phyloP scores from a whole-genome alignment of 108 stramenopile species.

The Aurantiochytrium sp. region DNA sequence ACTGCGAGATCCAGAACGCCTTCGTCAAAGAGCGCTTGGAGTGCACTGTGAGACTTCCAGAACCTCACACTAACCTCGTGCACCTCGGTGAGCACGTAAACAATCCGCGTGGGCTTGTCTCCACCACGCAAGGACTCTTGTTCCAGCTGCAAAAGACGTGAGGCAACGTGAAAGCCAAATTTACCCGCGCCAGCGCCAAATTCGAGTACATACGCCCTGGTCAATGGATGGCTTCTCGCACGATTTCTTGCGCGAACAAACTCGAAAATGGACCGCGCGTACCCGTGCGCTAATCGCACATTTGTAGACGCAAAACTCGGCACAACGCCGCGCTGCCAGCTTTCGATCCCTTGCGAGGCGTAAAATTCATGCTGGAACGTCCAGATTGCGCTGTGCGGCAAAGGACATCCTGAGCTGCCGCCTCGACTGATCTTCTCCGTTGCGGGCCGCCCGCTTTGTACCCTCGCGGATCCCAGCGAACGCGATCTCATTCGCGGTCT shows the following conservation, averaged over 20 bases:
- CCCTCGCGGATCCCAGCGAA: too few species aligned
- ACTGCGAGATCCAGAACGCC: neutral
- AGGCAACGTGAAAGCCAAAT: neutral
- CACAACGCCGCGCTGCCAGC: neutral
- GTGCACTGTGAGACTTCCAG: neutral
- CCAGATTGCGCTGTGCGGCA: neutral
- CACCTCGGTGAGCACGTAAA: conserved; percentile 9
- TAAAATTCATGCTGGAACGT: neutral
- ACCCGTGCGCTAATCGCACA: neutral
- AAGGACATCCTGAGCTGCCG: neutral
- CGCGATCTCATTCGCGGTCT: too few species aligned
- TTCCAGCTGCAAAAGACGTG: neutral
- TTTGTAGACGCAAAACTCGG: neutral
- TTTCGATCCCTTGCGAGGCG: neutral
- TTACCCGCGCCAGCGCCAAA: conserved; percentile 4
- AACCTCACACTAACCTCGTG: neutral
- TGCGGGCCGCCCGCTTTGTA: neutral
- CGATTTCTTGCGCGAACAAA: neutral
- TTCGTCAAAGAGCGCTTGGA: neutral
- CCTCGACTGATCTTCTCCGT: neutral
- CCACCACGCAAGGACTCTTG: neutral
- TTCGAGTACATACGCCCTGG: neutral
- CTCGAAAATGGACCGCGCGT: conserved; percentile 7
- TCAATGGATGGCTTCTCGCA: neutral
- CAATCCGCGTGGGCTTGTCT: neutral